Evolutionary conservation across 116 monocot species (phyloP).

Genomic region (Phalaenopsis hybrid): DNA sequence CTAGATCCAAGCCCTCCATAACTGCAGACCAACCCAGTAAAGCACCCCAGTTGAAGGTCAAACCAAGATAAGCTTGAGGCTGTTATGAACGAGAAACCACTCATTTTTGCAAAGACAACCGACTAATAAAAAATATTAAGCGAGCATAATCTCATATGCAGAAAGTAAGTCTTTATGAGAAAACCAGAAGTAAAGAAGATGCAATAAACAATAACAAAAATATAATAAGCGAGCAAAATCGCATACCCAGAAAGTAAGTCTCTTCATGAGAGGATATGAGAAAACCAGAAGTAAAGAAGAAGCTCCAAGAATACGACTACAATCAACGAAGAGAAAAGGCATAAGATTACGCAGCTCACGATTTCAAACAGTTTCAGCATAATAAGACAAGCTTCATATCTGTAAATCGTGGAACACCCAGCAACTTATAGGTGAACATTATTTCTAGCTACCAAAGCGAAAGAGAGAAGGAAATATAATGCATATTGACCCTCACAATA

Average conservation of each 20-base stretch:
- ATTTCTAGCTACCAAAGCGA: no score
- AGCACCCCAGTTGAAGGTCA: constrained; percentile 99
- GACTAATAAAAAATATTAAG: neutral
- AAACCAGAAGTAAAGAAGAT: constrained; percentile 79
- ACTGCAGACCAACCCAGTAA: constrained; percentile 92
- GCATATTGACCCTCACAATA: neutral
- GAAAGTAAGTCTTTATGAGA: constrained; percentile 85
- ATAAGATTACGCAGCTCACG: neutral
- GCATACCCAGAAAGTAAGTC: constrained; percentile 89
- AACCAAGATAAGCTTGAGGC: constrained; percentile 96
- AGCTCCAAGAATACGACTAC: constrained; percentile 77
- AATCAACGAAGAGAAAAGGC: constrained; percentile 12
- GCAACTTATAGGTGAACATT: neutral
- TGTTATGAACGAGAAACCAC: constrained; percentile 27
- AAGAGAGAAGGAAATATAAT: neutral
- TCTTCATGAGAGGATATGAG: constrained; percentile 96
- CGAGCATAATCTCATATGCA: constrained; percentile 41
- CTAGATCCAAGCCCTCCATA: constrained; percentile 62
- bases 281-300: constrained; percentile 86
- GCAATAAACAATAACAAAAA: constrained; percentile 8
- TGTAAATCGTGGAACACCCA: neutral
- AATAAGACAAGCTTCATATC: neutral
- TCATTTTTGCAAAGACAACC: neutral
- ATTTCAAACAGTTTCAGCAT: neutral
- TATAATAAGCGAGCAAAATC: neutral